These are phyloP conservation scores for Mytilinidion resinicola DNA, from an alignment of 495 filamentous ascomycete genomes.

Conservation along the genomic window DNA sequence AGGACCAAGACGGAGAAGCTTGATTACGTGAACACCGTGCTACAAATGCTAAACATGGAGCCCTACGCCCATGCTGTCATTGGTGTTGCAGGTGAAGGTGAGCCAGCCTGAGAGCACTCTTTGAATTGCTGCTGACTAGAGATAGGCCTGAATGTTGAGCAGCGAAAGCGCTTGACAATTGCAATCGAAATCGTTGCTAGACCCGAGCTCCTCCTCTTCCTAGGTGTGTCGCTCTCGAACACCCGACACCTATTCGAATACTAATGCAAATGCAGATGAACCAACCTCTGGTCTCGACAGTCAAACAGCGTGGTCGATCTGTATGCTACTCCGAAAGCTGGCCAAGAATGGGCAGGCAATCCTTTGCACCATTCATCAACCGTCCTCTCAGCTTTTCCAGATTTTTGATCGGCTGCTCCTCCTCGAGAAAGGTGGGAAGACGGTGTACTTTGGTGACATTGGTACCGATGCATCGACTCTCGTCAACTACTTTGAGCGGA, in stretches of 20 bases:
- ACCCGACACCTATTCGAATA: neutral
- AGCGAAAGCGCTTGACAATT: constrained; percentile 18
- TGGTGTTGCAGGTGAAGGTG: constrained; percentile 6
- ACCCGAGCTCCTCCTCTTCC: constrained; percentile 22
- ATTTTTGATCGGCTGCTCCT: constrained; percentile 15
- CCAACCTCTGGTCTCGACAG: constrained; percentile 14
- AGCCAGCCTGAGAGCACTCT: neutral
- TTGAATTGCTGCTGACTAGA: constrained; percentile 1
- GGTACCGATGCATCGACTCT: constrained; percentile 1
- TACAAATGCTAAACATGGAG: constrained; percentile 10
- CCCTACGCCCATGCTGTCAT: constrained; percentile 14
- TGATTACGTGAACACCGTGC: constrained; percentile 3
- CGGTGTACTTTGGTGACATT: constrained; percentile 11
- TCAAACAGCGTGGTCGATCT: constrained; percentile 13
- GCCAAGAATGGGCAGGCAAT: constrained; percentile 21
- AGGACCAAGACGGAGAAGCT: constrained; percentile 1
- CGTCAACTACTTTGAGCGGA: constrained; percentile 9
- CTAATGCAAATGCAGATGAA: no score
- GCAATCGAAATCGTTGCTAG: constrained; percentile 21
- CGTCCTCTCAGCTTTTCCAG: constrained; percentile 16
- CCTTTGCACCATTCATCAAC: constrained; percentile 19
- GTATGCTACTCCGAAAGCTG: constrained; percentile 4
- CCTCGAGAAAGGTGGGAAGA: constrained; percentile 1
- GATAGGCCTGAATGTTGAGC: constrained; percentile 20
- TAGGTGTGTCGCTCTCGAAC: constrained; percentile 1